Evolutionary conservation across 495 filamentous ascomycete species (phyloP), one percentile per base, ranked within the genome.

Genomic region (Hypoxylon rickii): DNA sequence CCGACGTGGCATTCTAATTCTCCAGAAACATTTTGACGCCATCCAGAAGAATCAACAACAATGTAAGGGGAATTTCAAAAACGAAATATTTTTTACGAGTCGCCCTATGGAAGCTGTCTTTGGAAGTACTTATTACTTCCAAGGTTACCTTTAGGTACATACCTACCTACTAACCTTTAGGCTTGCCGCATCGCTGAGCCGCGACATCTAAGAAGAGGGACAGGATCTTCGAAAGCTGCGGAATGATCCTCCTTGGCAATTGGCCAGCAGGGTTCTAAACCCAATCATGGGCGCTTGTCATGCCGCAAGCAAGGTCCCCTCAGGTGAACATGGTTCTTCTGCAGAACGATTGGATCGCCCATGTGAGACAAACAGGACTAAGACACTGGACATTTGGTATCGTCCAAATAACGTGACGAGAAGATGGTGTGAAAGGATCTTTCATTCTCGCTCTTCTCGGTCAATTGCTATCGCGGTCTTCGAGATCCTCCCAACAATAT

Each of bases 401-500:
- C 69, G 63, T 65, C 64, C 41, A 67, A 67, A 69, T 70, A 76
- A 72, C 71, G 71, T 72, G 71, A 73, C 58, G 44, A 58, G 51
- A 44, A 59, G 62, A 63, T 69, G 73, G 70, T 73, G 71, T 75
- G 69, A 62, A 70, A 57, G 55, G 61, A 67, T 67, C 62, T 52
- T 38, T 38, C 15, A 3, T 15, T 38, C 34, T 38, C 18, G 32
- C 32, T 54, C 50, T 54, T 42, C 24, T 55, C 50, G 55, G 53
- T 33, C 64, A 22, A 57, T 32, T 48, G 32, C 19, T 51, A 20
- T 36, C 56, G 55, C 50, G 18, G 24, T n/a, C 43, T 53, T 46
- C 26, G 26, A 49, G 33, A 38, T 16, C 34, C 15, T 52, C 29
- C 37, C 46, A 42, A 45, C 44, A 26, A 44, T 45, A 47, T 46